Percentiles rank a stretch among this genome's conserved stretches.
These are phyloP conservation scores for Cytauxzoon felis DNA, from an alignment of 169 alveolate species.

Conservation along the genomic window DNA sequence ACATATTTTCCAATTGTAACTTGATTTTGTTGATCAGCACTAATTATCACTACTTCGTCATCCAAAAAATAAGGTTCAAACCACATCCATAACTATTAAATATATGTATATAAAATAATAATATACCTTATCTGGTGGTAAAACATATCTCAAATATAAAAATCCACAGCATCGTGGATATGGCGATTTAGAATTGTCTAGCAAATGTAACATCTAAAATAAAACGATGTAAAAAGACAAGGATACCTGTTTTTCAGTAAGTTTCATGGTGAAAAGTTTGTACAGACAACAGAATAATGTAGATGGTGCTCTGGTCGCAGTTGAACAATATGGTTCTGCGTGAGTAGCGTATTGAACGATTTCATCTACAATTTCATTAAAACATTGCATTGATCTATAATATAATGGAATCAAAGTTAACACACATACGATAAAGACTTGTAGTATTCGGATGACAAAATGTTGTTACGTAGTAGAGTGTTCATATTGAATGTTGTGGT, in stretches of 20 bases:
- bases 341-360: slow-evolving; percentile 71
- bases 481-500: slow-evolving; percentile 69
- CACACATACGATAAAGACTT: slow-evolving; percentile 59
- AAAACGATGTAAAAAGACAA: background rate
- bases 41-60: slow-evolving; percentile 59
- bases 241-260: slow-evolving; percentile 68
- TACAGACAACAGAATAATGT: slow-evolving; percentile 74
- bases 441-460: slow-evolving; percentile 71
- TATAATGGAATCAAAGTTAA: no score
- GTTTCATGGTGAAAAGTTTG: slow-evolving; percentile 64
- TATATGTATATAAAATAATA: background rate
- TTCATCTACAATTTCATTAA: slow-evolving; percentile 64
- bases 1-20: slow-evolving; percentile 68
- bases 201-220: slow-evolving; percentile 21
- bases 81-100: slow-evolving; percentile 72
- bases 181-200: slow-evolving; percentile 46
- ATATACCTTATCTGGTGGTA: slow-evolving; percentile 56
- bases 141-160: slow-evolving; percentile 50
- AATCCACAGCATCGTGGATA: slow-evolving; percentile 64
- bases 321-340: slow-evolving; percentile 73
- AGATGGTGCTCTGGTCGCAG: slow-evolving; percentile 73
- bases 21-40: slow-evolving; percentile 51
- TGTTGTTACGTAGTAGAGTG: slow-evolving; percentile 67
- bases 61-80: slow-evolving; percentile 73
- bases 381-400: slow-evolving; percentile 54